Conservation (phyloP, 1,284 basidiomycete species). For the Cryptococcus sp. region DNA sequence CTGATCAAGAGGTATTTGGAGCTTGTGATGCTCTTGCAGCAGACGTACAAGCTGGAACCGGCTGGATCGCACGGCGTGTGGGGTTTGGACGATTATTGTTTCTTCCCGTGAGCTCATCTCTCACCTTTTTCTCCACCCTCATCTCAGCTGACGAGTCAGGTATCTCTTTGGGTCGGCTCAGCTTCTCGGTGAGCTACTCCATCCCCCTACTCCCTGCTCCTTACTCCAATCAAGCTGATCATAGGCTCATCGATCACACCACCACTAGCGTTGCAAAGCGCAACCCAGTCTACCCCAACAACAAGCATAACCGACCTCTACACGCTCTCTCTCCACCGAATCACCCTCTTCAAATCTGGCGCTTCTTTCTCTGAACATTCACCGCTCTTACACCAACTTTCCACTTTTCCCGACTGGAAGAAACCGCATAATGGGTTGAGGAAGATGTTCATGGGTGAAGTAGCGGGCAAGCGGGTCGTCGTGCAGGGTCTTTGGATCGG, state of each 20-base stretch:
- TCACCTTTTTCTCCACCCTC: background rate
- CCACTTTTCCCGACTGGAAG: slow-evolving; percentile 75
- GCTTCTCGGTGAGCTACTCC: slow-evolving; percentile 52
- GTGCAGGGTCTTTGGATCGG: slow-evolving; percentile 92
- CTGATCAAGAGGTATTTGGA: slow-evolving; percentile 59
- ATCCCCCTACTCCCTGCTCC: too few species aligned
- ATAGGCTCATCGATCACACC: slow-evolving; percentile 26
- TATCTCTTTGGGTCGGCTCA: slow-evolving; percentile 92
- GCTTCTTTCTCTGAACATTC: slow-evolving; percentile 84
- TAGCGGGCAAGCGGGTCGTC: slow-evolving; percentile 91
- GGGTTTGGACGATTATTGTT: slow-evolving; percentile 93
- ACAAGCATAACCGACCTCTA: slow-evolving; percentile 61
- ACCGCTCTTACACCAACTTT: slow-evolving; percentile 81
- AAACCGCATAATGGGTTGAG: slow-evolving; percentile 86
- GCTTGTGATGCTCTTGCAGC: slow-evolving; percentile 80
- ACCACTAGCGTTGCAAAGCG: slow-evolving; percentile 18
- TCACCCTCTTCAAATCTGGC: slow-evolving; percentile 73
- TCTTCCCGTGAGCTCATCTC: slow-evolving; percentile 55
- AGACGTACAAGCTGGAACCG: slow-evolving; percentile 85
- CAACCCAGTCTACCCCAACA: slow-evolving; percentile 36
- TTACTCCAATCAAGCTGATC: background rate
- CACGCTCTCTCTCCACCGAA: slow-evolving; percentile 71
- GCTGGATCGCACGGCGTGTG: slow-evolving; percentile 97
- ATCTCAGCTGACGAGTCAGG: slow-evolving; percentile 14
- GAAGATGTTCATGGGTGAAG: slow-evolving; percentile 97